Evolutionary conservation across 108 stramenopile species (phyloP), one percentile per base, ranked within the genome.

Genomic region (Nitzschia palea): DNA sequence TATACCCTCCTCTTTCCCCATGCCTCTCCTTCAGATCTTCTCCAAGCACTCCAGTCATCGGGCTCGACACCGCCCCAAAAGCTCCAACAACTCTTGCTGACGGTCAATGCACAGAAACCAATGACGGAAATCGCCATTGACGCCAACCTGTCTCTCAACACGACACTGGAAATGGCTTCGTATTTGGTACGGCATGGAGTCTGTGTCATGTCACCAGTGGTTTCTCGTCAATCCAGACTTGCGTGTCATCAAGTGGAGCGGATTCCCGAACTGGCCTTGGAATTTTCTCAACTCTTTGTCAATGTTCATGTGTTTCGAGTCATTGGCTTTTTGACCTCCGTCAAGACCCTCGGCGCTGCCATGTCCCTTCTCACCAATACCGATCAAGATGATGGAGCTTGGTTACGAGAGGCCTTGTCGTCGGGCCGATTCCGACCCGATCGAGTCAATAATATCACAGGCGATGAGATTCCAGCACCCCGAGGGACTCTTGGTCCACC

Each of bases 1-100:
- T 80, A 89, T 40, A 91, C 93, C 2, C 53, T 94, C 20, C 71
- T 94, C 1, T 94, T 94, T 64, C 93, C 93, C 3, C 71, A 84
- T 43, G 82, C 77, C 2, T 83, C 93, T 44, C 76, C 93, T 9
- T 74, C 78, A 8, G 85, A 89, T 33, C 57, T 94, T 26, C 34
- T 88, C 9, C 68, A 80, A 51, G 64, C 69, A 12, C 52, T 90
- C 8, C 63, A 69, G 14, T 64, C 77, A 28, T 78, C 75, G 29
- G 65, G 73, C 27, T 86, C 81, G 33, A 56, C 66, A 2, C 52
- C 69, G 14, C 74, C 81, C 4, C 76, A 58, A 45, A 55, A 66
- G 36, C 27, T 87, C 50, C 82, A 86, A 3, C 82, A 85, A 33
- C 64, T 94, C 15, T 62, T 94, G 1, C 59, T 79, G 18, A 70